phyloP scores from a whole-genome alignment of 768 basidiomycete species.

The Mycena leptocephala region DNA sequence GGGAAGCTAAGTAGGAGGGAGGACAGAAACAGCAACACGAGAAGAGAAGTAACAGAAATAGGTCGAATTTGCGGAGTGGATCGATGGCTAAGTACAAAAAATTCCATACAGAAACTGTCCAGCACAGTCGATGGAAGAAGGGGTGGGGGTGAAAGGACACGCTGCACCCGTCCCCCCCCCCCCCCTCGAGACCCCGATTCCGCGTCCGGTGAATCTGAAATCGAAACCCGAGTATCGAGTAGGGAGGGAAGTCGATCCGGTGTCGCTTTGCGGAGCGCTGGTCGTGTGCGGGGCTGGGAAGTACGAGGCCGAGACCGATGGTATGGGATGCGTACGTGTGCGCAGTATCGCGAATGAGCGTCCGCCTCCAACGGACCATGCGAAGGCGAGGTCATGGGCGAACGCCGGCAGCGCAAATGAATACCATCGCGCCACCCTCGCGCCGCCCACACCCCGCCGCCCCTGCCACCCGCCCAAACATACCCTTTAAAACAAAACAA shows the following conservation, averaged over 20 bases:
- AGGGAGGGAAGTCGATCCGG: background rate
- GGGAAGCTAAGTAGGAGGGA: too few species aligned
- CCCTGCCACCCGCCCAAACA: background rate
- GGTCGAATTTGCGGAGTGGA: too few species aligned
- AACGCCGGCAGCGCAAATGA: background rate
- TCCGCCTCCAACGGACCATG: background rate
- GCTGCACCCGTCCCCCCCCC: background rate
- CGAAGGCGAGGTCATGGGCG: background rate
- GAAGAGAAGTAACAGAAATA: too few species aligned
- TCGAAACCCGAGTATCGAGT: background rate
- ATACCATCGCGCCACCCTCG: background rate
- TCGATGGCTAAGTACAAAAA: too few species aligned
- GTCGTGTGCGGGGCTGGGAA: background rate
- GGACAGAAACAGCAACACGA: too few species aligned
- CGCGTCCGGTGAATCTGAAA: background rate
- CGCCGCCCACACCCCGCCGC: background rate
- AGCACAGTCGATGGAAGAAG: background rate
- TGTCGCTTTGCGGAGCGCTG: background rate
- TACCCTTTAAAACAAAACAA: background rate
- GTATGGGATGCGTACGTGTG: background rate
- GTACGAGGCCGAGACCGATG: background rate
- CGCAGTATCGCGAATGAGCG: background rate
- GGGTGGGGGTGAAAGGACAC: background rate
- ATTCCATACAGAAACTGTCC: too few species aligned
- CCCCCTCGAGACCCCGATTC: background rate